Evolutionary conservation across 1,284 basidiomycete species (phyloP).

Genomic region (Trichosporon asahii): DNA sequence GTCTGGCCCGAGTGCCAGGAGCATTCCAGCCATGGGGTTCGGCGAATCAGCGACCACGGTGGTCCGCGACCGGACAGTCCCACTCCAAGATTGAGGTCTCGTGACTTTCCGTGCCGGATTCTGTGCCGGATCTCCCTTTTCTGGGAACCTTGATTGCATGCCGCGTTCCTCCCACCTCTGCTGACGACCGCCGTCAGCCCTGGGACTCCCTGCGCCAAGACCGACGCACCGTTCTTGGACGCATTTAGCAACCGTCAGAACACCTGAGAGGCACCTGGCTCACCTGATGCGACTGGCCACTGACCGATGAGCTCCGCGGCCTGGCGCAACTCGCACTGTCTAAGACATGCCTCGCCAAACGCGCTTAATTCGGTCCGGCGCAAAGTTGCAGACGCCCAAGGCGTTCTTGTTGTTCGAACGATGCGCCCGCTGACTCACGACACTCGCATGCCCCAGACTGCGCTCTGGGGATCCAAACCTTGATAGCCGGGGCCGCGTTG

Average conservation of each 20-base stretch:
- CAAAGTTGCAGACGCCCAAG: not conserved
- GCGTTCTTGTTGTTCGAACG: not conserved
- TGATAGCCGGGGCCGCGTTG: not conserved
- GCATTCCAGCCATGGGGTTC: not conserved
- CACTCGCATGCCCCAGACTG: not conserved
- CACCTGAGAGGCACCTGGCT: not conserved
- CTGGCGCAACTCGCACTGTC: not conserved
- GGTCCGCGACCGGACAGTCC: not conserved
- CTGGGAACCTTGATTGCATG: not conserved
- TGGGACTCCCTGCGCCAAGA: not conserved
- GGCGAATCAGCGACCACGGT: not conserved
- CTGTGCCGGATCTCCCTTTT: not conserved
- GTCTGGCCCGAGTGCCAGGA: not conserved
- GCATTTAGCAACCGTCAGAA: not conserved
- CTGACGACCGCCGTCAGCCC: not conserved
- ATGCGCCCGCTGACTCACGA: not conserved
- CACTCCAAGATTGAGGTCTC: not conserved
- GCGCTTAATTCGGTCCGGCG: not conserved
- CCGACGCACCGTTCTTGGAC: not conserved
- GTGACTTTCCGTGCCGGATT: slow-evolving; percentile 9
- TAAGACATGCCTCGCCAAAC: not conserved
- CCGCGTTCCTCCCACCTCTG: not conserved
- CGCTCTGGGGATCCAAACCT: not conserved
- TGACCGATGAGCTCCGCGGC: not conserved
- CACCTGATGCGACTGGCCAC: not conserved